phyloP scores from a whole-genome alignment of 2,329 filamentous ascomycete genomes.

The Penicillium sp. region DNA sequence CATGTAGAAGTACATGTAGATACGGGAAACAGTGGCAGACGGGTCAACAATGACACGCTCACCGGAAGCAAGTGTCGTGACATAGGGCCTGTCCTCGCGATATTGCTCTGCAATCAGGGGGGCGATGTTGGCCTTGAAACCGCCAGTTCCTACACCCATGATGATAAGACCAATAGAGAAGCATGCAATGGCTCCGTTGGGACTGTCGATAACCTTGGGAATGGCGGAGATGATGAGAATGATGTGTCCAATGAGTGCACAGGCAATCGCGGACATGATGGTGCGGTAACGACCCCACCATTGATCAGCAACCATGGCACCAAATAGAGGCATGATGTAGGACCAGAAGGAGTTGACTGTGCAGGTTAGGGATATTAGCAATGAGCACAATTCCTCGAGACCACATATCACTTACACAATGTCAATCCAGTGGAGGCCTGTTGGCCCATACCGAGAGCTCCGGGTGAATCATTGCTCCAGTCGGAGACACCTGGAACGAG shows the following conservation, averaged over 20 bases:
- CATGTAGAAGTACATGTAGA: slow-evolving; percentile 71
- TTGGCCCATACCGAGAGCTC: slow-evolving; percentile 61
- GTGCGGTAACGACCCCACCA: slow-evolving; percentile 69
- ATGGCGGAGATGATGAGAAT: slow-evolving; percentile 66
- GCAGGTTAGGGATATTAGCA: not conserved
- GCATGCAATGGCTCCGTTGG: slow-evolving; percentile 60
- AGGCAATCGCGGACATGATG: slow-evolving; percentile 63
- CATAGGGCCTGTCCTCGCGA: slow-evolving; percentile 56
- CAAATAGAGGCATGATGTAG: slow-evolving; percentile 59
- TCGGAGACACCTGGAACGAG: slow-evolving; percentile 17
- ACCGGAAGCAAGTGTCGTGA: slow-evolving; percentile 57
- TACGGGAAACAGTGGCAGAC: slow-evolving; percentile 64
- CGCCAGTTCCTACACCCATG: slow-evolving; percentile 73
- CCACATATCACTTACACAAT: slow-evolving; percentile 40
- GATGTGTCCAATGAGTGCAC: slow-evolving; percentile 66
- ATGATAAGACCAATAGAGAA: slow-evolving; percentile 66
- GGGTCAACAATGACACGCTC: slow-evolving; percentile 71
- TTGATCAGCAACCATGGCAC: slow-evolving; percentile 65
- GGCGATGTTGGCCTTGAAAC: slow-evolving; percentile 79
- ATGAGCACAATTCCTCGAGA: too few relatives aligned
- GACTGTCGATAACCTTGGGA: slow-evolving; percentile 60
- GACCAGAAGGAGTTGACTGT: slow-evolving; percentile 61
- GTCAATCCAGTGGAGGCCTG: slow-evolving; percentile 54
- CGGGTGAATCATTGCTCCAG: slow-evolving; percentile 34
- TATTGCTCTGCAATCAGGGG: slow-evolving; percentile 72